These are phyloP conservation scores for Plasmodium chabaudi DNA, from an alignment of 169 alveolate genomes.

Conservation along the genomic window DNA sequence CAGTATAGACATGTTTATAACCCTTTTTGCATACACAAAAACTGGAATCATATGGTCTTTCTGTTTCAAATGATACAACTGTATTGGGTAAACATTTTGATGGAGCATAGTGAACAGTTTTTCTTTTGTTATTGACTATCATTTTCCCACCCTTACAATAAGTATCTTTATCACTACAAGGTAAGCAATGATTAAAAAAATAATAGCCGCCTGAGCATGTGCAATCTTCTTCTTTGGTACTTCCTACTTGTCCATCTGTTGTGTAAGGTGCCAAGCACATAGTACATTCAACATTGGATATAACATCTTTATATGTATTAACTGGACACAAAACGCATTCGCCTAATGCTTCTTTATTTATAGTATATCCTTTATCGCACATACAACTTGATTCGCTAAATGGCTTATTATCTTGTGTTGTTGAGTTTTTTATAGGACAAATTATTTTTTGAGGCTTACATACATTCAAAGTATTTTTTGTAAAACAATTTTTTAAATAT, in stretches of 20 bases:
- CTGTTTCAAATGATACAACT: conserved; percentile 86
- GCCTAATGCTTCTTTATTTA: conserved; percentile 34
- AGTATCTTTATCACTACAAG: conserved; percentile 81
- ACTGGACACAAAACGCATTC: conserved; percentile 79
- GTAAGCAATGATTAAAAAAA: conserved; percentile 80
- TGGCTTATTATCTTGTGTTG: conserved; percentile 69
- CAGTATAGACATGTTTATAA: conserved; percentile 57
- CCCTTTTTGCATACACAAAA: conserved; percentile 71
- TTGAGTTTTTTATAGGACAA: conserved; percentile 77
- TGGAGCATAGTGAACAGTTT: conserved; percentile 81
- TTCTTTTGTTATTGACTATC: conserved; percentile 57
- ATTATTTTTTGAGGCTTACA: conserved; percentile 73
- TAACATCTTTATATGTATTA: conserved; percentile 80
- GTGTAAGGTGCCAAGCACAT: conserved; percentile 78
- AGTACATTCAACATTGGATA: conserved; percentile 80
- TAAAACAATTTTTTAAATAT: conserved; percentile 50
- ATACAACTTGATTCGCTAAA: conserved; percentile 76
- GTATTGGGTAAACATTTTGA: conserved; percentile 86
- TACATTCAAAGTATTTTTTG: conserved; percentile 12
- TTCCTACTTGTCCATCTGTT: conserved; percentile 77
- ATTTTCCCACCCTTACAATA: conserved; percentile 89
- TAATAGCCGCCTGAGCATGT: conserved; percentile 82
- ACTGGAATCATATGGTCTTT: conserved; percentile 78
- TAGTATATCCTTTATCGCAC: conserved; percentile 77
- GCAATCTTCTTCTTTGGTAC: conserved; percentile 80